A percentile compares a stretch with the other conserved stretches of the same genome.
Evolutionary conservation across 352 stramenopile species (phyloP).

Genomic region (Globisporangium abappressorium): DNA sequence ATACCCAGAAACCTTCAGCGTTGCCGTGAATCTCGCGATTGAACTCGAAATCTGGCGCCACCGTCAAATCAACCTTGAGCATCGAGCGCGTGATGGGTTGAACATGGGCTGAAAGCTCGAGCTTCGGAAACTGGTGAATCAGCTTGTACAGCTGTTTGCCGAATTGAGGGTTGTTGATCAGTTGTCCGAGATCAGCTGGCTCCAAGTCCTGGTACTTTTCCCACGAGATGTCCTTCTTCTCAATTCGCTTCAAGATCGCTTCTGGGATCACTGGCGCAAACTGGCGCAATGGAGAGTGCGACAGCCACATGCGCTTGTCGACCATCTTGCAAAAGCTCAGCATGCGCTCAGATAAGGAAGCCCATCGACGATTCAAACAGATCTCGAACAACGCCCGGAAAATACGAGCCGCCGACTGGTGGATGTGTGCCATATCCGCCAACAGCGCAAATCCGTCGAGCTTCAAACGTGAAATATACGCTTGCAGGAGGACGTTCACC

Average conservation of each 20-base stretch:
- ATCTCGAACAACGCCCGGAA: constrained; percentile 99
- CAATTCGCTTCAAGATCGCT: constrained; percentile 95
- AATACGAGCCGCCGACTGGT: constrained; percentile 97
- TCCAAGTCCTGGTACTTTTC: constrained; percentile 97
- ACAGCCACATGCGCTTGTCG: constrained; percentile 97
- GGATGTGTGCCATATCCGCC: constrained; percentile 99
- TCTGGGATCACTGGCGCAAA: constrained; percentile 93
- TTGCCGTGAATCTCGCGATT: constrained; percentile 96
- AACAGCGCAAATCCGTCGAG: constrained; percentile 98
- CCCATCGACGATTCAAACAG: constrained; percentile 94
- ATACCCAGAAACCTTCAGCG: constrained; percentile 96
- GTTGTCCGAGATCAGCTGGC: constrained; percentile 94
- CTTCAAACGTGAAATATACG: constrained; percentile 97
- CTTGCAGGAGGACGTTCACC: constrained; percentile 99
- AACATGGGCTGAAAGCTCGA: constrained; percentile 96
- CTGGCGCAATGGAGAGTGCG: constrained; percentile 96
- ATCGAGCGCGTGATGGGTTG: constrained; percentile 98
- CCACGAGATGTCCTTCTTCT: constrained; percentile 99
- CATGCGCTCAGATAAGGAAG: constrained; percentile 92
- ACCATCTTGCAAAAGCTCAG: constrained; percentile 99
- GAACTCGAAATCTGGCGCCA: constrained; percentile 98
- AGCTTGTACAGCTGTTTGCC: constrained; percentile 97
- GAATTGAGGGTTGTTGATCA: constrained; percentile 98
- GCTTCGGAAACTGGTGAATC: constrained; percentile 98
- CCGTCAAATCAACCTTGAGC: constrained; percentile 94